phyloP scores from a whole-genome alignment of 768 basidiomycete genomes.

The Naganishia onofrii region DNA sequence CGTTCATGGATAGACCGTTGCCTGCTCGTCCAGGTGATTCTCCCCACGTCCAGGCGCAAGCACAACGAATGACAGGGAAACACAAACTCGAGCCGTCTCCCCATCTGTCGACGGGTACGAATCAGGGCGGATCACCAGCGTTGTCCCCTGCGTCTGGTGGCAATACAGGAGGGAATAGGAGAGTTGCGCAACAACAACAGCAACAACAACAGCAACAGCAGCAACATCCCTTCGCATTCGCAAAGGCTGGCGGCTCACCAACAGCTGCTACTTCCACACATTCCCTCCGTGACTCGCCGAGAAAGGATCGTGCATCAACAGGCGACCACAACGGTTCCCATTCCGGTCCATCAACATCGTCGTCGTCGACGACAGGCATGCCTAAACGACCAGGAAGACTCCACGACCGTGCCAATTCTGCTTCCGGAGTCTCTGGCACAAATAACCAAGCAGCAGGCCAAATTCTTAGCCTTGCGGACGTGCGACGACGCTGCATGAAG shows the following conservation, averaged over 20 bases:
- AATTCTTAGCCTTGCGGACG: constrained; percentile 66
- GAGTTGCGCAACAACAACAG: background rate
- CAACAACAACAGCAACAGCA: constrained; percentile 4
- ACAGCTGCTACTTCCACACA: background rate
- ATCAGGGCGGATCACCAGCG: no score
- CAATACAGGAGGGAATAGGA: background rate
- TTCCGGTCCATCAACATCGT: background rate
- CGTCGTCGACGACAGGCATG: background rate
- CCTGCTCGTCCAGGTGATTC: constrained; percentile 11
- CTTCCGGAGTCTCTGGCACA: background rate
- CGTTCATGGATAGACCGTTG: constrained; percentile 30
- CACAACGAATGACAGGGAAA: no score
- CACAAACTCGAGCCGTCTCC: no score
- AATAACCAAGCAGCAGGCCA: background rate
- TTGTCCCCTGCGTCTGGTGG: no score
- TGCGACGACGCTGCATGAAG: constrained; percentile 80
- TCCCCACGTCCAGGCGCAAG: no score
- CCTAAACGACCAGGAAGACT: background rate
- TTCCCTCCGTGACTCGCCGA: background rate
- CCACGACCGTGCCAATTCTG: background rate
- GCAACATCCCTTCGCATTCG: background rate
- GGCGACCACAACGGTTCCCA: background rate
- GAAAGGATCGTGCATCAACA: background rate
- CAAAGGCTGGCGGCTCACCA: background rate
- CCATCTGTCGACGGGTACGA: no score